Conservation (phyloP, 768 basidiomycete species). For the Ramaria sp. region DNA sequence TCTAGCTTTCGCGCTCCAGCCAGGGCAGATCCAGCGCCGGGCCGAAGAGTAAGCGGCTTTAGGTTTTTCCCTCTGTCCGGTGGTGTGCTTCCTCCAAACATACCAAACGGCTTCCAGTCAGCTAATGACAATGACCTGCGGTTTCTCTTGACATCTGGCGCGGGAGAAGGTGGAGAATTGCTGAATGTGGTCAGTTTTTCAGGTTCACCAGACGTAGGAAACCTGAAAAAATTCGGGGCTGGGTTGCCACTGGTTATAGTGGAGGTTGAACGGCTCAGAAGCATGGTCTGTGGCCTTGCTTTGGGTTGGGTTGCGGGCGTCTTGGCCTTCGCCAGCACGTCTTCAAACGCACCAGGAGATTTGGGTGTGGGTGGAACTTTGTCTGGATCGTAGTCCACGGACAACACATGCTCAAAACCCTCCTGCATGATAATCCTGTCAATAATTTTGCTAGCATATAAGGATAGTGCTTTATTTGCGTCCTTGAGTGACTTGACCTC, state of each 20-base stretch:
- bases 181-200: constrained; percentile 6
- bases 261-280: neutral
- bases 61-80: constrained; percentile 44
- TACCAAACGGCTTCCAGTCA: constrained; percentile 72
- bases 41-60: constrained; percentile 65
- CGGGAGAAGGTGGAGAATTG: constrained; percentile 12
- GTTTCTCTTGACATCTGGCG: constrained; percentile 32
- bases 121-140: constrained; percentile 68
- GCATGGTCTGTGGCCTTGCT: constrained; percentile 4
- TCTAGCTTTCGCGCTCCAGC: constrained; percentile 71
- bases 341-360: constrained; percentile 11
- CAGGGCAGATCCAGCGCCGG: constrained; percentile 40
- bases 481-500: constrained; percentile 93
- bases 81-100: constrained; percentile 37
- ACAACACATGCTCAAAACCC: constrained; percentile 93
- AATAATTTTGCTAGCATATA: constrained; percentile 96
- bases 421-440: constrained; percentile 95
- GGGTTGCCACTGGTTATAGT: neutral
- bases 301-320: constrained; percentile 7
- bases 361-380: constrained; percentile 29
- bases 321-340: constrained; percentile 5
- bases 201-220: constrained; percentile 1
- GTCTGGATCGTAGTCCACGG: constrained; percentile 77
- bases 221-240: neutral
- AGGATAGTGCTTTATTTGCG: constrained; percentile 88